A percentile compares a stretch with the other conserved stretches of the same genome.
Conservation (phyloP, 129 eudicot genomes). For the Flaveria linearis region DNA sequence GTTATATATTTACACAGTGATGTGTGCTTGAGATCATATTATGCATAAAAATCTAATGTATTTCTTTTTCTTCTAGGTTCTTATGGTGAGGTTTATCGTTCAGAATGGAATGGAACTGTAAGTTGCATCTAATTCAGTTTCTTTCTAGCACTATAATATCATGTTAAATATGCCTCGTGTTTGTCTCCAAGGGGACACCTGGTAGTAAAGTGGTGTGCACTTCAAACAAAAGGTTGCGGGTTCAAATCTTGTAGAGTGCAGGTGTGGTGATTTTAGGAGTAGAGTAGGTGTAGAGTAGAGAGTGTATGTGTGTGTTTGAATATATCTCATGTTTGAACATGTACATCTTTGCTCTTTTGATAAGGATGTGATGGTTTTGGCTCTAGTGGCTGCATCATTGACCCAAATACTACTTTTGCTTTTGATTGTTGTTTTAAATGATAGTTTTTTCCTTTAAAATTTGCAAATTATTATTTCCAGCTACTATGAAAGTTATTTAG, state of each 20-base stretch:
- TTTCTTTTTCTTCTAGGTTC: constrained; percentile 64
- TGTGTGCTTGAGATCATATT: constrained; percentile 8
- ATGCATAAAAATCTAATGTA: background rate
- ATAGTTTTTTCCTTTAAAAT: background rate
- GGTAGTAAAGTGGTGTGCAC: too few species aligned
- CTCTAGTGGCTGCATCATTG: constrained; percentile 24
- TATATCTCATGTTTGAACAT: background rate
- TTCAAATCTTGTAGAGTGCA: too few species aligned
- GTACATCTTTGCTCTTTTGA: background rate
- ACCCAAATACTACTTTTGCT: background rate
- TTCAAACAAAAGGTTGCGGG: too few species aligned
- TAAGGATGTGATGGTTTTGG: constrained; percentile 13
- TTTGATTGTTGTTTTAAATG: constrained; percentile 12
- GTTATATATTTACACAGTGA: constrained; percentile 10
- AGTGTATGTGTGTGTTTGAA: too few species aligned
- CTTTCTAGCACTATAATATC: background rate
- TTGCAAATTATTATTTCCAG: background rate
- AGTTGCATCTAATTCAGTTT: constrained; percentile 35
- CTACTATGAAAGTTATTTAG: background rate
- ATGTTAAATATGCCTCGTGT: background rate
- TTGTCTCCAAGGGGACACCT: too few species aligned
- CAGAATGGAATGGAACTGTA: constrained; percentile 98
- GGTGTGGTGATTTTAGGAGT: too few species aligned
- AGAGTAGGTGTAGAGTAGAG: too few species aligned
- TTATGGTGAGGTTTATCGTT: constrained; percentile 91